These are phyloP conservation scores for Scalesia atractyloides DNA, from an alignment of 129 eudicot genomes.

Conservation along the genomic window DNA sequence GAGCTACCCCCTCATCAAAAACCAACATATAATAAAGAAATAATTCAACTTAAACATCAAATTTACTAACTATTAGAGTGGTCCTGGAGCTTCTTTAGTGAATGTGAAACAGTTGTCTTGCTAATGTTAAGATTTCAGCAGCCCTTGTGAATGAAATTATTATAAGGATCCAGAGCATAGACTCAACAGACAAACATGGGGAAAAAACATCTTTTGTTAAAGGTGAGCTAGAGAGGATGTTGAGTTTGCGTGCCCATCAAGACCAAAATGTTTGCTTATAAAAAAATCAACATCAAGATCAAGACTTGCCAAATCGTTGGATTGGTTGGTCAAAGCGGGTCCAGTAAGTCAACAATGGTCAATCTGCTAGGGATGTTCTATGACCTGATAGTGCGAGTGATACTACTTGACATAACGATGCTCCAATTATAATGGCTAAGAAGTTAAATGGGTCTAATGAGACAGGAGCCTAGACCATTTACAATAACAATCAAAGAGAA, in stretches of 20 bases:
- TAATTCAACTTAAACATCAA: no score
- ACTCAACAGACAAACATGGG: conserved; percentile 25
- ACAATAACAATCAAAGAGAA: conserved; percentile 35
- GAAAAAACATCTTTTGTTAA: conserved; percentile 2
- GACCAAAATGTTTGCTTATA: conserved; percentile 32
- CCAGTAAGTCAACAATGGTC: conserved; percentile 38
- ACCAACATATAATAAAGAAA: no score
- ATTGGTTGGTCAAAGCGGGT: conserved; percentile 37
- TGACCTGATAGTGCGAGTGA: conserved; percentile 25
- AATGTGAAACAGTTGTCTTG: conserved; percentile 33
- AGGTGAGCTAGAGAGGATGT: no score
- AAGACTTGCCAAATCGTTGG: conserved; percentile 27
- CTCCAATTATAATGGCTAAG: conserved; percentile 29
- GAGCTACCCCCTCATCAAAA: no score
- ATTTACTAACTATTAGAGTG: no score
- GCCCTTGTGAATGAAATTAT: conserved; percentile 20
- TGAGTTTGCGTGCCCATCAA: conserved; percentile 37
- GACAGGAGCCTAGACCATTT: conserved; percentile 37
- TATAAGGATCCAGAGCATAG: conserved; percentile 21
- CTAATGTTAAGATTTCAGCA: conserved; percentile 32
- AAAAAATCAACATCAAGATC: conserved; percentile 20
- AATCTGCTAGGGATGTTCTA: conserved; percentile 37
- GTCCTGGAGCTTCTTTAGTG: background rate
- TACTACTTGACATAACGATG: conserved; percentile 23
- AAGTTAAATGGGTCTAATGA: conserved; percentile 28